A percentile compares a stretch with the other conserved stretches of the same genome.
phyloP scores from a whole-genome alignment of 495 filamentous ascomycete genomes.

The Penicillium desertorum region DNA sequence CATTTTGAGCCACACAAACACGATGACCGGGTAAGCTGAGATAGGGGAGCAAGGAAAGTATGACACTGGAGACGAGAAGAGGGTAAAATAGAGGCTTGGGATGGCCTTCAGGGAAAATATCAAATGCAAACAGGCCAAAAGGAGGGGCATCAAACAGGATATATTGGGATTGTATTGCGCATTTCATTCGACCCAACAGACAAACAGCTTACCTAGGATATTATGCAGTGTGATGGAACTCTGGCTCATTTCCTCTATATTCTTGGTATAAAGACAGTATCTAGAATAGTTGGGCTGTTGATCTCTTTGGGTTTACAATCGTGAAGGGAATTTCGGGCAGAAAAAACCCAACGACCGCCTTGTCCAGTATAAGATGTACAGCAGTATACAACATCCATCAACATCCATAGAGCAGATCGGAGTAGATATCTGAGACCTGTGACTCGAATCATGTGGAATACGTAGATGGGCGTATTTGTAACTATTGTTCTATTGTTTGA shows the following conservation, averaged over 20 bases:
- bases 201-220: background rate
- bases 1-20: background rate
- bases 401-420: background rate
- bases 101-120: background rate
- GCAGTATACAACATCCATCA: background rate
- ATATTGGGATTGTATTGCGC: background rate
- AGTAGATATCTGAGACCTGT: background rate
- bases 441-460: too few species aligned
- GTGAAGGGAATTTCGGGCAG: background rate
- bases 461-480: too few species aligned
- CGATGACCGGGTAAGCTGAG: background rate
- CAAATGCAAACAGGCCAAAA: background rate
- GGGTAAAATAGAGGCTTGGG: background rate
- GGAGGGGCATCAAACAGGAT: constrained; percentile 1
- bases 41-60: background rate
- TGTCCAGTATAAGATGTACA: background rate
- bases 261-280: background rate
- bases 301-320: background rate
- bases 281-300: background rate
- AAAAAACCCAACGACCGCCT: background rate
- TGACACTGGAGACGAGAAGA: background rate
- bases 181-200: background rate
- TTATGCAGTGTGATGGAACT: background rate
- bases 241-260: background rate
- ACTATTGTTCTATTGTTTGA: too few species aligned